Conservation (phyloP, 2,329 filamentous ascomycete genomes). For the Diaporthe sp. region DNA sequence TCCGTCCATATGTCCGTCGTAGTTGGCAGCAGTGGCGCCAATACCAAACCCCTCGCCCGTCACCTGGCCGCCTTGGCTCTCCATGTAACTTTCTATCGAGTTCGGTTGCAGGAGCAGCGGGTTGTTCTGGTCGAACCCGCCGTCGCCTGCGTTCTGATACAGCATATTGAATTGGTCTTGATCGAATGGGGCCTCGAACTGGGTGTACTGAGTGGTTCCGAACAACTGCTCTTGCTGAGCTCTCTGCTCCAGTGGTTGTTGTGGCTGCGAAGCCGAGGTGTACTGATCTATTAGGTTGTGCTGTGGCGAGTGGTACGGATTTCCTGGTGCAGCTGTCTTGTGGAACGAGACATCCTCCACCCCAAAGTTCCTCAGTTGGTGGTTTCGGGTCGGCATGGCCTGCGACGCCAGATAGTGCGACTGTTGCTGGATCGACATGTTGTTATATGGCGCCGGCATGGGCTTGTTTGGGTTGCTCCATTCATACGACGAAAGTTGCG, state of each 20-base stretch:
- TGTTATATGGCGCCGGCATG: slow-evolving; percentile 55
- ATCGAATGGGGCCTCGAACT: background rate
- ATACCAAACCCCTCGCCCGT: background rate
- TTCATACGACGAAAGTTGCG: slow-evolving; percentile 52
- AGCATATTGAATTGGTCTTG: slow-evolving; percentile 1
- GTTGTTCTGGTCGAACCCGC: slow-evolving; percentile 33
- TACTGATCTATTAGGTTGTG: slow-evolving; percentile 43
- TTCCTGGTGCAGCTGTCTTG: slow-evolving; percentile 53
- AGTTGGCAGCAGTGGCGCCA: background rate
- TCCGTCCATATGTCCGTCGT: slow-evolving; percentile 7
- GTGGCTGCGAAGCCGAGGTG: slow-evolving; percentile 39
- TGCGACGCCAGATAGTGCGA: slow-evolving; percentile 46
- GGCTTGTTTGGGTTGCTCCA: slow-evolving; percentile 54
- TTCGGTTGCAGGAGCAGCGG: slow-evolving; percentile 37
- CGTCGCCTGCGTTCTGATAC: slow-evolving; percentile 8
- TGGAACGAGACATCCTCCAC: slow-evolving; percentile 52
- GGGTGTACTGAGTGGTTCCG: slow-evolving; percentile 22
- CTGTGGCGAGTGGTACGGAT: slow-evolving; percentile 42
- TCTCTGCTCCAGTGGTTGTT: slow-evolving; percentile 43
- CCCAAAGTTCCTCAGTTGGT: slow-evolving; percentile 41
- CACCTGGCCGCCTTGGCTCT: slow-evolving; percentile 4
- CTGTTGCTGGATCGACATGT: slow-evolving; percentile 37
- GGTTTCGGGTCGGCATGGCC: slow-evolving; percentile 46
- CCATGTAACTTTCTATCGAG: slow-evolving; percentile 31
- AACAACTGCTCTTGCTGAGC: slow-evolving; percentile 31